Base-by-base conservation (phyloP, 352 stramenopile species). In the Pilasporangium apinafurcum region DNA sequence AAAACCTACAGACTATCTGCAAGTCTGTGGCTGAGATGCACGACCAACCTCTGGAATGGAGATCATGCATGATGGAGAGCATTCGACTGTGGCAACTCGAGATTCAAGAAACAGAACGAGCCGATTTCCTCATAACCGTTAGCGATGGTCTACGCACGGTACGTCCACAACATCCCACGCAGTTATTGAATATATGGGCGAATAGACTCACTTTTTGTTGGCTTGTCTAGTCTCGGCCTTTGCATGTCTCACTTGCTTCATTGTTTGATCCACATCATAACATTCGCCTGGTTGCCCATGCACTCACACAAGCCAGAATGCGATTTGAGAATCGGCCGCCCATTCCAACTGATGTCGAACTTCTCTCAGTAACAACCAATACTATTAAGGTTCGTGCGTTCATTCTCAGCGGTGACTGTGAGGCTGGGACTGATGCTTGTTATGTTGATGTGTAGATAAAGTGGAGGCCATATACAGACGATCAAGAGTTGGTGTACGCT, bases 401-500 rank as follows among this genome's bases (percentile, higher is more conserved):
- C 18, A 26, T 29, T 33, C 1, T 25, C 10, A 7, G n/a, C 8
- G 36, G 22, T 37, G 32, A 14, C 12, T 20, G 38, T 16, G 9
- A 34, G 9, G 24, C 41, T 26, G 14, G 17, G 29, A 5, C 6
- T 30, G 6, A 12, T 41, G n/a, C 7, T 30, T 8, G 9, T 14
- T 3, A 22, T 17, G 0, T 3, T 28, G 8, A 37, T 27, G 5
- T 18, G 1, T 31, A 74, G 63, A 60, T 74, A 27, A 42, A 59
- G 37, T 74, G 63, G 63, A 48, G 35, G 2, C 59, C 44, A 14
- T 6, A 58, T 20, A 9, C 21, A 1, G 40, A 44, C 22, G 59
- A 68, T 18, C 32, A 27, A 2, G 56, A 60, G 16, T 43, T 74
- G 12, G 14, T 65, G 14, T 70, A 70, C 33, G 44, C 60, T 1